Evolutionary conservation across 192 early-diverging fungal genomes (phyloP).

Genomic region (Backusella mclennaniae): DNA sequence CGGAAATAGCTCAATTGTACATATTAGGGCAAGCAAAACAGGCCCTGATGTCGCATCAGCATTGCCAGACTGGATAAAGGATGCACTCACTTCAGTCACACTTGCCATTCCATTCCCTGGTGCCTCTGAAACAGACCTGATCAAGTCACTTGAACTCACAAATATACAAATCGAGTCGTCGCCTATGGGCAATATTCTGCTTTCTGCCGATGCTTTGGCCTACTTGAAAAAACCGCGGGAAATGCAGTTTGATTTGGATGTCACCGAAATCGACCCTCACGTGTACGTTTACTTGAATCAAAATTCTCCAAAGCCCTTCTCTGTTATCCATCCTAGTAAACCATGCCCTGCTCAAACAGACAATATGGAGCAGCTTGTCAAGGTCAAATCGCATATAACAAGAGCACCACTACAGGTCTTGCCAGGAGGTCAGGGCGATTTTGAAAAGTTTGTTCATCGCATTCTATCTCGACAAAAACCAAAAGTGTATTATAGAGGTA

Average conservation of each 20-base stretch:
- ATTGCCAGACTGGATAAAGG: slow-evolving; percentile 29
- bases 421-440: slow-evolving; percentile 23
- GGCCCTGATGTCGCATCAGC: slow-evolving; percentile 9
- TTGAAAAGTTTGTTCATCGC: slow-evolving; percentile 31
- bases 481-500: slow-evolving; percentile 24
- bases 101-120: slow-evolving; percentile 33
- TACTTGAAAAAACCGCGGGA: slow-evolving; percentile 21
- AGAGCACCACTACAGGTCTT: slow-evolving; percentile 24
- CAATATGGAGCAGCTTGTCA: slow-evolving; percentile 1
- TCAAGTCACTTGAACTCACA: slow-evolving; percentile 23
- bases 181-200: neutral
- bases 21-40: slow-evolving; percentile 20
- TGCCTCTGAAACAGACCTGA: slow-evolving; percentile 26
- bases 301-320: slow-evolving; percentile 28
- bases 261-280: slow-evolving; percentile 17
- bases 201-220: slow-evolving; percentile 28
- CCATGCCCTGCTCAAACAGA: slow-evolving; percentile 24
- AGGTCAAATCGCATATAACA: slow-evolving; percentile 17
- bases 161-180: slow-evolving; percentile 32
- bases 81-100: slow-evolving; percentile 23
- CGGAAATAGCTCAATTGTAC: slow-evolving; percentile 21
- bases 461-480: slow-evolving; percentile 9
- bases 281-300: slow-evolving; percentile 23
- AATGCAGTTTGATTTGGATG: slow-evolving; percentile 33
- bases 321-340: slow-evolving; percentile 16